These are phyloP conservation scores for Neonectria ditissima DNA, from an alignment of 2,329 filamentous ascomycete genomes.

Conservation along the genomic window DNA sequence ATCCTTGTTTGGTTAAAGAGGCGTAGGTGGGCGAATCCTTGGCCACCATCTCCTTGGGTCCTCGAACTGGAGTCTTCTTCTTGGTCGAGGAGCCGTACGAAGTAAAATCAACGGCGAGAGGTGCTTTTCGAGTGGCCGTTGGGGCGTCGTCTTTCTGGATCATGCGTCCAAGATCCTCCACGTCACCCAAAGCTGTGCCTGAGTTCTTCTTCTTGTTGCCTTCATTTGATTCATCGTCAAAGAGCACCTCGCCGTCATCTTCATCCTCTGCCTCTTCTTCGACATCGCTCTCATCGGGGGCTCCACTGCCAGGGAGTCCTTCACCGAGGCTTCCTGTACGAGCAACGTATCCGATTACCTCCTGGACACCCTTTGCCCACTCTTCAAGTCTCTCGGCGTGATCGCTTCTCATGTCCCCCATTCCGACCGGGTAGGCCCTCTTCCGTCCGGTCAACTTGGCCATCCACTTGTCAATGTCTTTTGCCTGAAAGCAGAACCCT, in stretches of 20 bases:
- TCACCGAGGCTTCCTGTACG: constrained; percentile 70
- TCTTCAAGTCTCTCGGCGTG: constrained; percentile 75
- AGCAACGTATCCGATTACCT: constrained; percentile 74
- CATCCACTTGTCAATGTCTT: constrained; percentile 94
- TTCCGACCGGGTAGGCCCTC: constrained; percentile 87
- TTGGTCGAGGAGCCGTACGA: constrained; percentile 70
- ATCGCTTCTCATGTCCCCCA: constrained; percentile 87
- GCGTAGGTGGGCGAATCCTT: constrained; percentile 88
- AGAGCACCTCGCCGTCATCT: constrained; percentile 64
- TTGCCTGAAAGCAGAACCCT: constrained; percentile 93
- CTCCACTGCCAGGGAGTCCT: constrained; percentile 82
- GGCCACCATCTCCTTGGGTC: constrained; percentile 92
- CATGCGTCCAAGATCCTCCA: constrained; percentile 84
- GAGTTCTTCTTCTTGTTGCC: constrained; percentile 56
- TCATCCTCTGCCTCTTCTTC: constrained; percentile 73
- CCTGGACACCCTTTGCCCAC: constrained; percentile 81
- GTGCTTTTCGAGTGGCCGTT: constrained; percentile 48
- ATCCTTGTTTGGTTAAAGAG: constrained; percentile 94
- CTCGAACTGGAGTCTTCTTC: constrained; percentile 54
- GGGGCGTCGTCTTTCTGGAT: constrained; percentile 60
- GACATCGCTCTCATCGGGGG: constrained; percentile 85
- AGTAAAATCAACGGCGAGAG: constrained; percentile 88
- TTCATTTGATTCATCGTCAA: constrained; percentile 53
- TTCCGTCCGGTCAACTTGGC: constrained; percentile 91
- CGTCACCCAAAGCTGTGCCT: constrained; percentile 72